Evolutionary conservation across 805 yeast species (phyloP).

Genomic region (Nakazawaea holstii): DNA sequence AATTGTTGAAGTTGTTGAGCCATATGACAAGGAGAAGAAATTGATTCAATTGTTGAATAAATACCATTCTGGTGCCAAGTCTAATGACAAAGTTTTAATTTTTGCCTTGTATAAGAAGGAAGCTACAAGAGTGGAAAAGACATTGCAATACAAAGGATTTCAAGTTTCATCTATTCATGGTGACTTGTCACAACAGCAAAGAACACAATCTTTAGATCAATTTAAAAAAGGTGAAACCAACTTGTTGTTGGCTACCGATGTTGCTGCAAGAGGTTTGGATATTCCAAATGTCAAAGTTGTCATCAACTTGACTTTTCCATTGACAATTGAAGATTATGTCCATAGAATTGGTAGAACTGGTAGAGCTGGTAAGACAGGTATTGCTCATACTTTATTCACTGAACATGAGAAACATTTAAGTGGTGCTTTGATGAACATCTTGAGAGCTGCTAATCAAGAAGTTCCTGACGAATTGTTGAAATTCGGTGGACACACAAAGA

Average conservation of each 20-base stretch:
- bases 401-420: constrained; percentile 95
- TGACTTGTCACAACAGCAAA: constrained; percentile 85
- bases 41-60: constrained; percentile 66
- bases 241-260: constrained; percentile 92
- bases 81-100: constrained; percentile 78
- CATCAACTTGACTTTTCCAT: constrained; percentile 91
- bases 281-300: constrained; percentile 96
- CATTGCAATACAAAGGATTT: constrained; percentile 68
- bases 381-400: constrained; percentile 92
- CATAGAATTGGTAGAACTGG: constrained; percentile 98
- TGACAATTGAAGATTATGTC: constrained; percentile 94
- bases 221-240: constrained; percentile 78
- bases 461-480: constrained; percentile 94
- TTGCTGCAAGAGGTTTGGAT: constrained; percentile 96
- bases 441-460: constrained; percentile 89
- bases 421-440: constrained; percentile 88
- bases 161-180: constrained; percentile 94
- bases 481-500: constrained; percentile 96
- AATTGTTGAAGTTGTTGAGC: constrained; percentile 88
- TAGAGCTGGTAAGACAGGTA: constrained; percentile 93
- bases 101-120: constrained; percentile 96
- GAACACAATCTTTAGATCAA: constrained; percentile 79
- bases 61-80: constrained; percentile 60
- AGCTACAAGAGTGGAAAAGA: constrained; percentile 84
- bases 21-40: constrained; percentile 70